These are phyloP conservation scores for Leishmania major DNA, from an alignment of 208 protist species.

Conservation along the genomic window DNA sequence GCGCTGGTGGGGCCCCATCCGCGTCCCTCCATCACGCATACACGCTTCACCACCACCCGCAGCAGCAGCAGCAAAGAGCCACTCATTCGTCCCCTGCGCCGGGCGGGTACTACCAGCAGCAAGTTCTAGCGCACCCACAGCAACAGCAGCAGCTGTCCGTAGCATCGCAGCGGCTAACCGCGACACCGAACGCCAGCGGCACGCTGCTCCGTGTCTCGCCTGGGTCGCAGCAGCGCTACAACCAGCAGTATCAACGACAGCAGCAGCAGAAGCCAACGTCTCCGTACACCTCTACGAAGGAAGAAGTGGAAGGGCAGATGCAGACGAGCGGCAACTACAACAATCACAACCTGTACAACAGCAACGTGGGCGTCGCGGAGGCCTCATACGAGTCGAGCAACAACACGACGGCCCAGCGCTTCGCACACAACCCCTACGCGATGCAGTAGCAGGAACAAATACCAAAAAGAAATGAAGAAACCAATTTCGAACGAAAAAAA, in stretches of 20 bases:
- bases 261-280: conserved; percentile 1
- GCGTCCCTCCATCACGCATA: neutral
- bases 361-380: neutral
- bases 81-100: neutral
- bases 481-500: too few species aligned
- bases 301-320: neutral
- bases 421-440: conserved; percentile 40
- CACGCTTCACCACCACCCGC: neutral
- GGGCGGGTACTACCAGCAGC: neutral
- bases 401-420: conserved; percentile 19
- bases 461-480: neutral
- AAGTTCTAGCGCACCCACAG: neutral
- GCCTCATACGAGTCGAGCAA: conserved; percentile 6
- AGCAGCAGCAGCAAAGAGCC: neutral
- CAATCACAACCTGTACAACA: neutral
- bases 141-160: neutral
- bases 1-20: neutral
- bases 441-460: conserved; percentile 13
- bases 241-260: conserved; percentile 16
- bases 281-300: neutral
- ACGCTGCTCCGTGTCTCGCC: conserved; percentile 13
- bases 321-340: conserved; percentile 17
- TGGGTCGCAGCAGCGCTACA: conserved; percentile 13
- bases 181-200: conserved; percentile 20
- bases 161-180: neutral